phyloP scores from a whole-genome alignment of 2,329 filamentous ascomycete genomes.

The Colletotrichum lentis region DNA sequence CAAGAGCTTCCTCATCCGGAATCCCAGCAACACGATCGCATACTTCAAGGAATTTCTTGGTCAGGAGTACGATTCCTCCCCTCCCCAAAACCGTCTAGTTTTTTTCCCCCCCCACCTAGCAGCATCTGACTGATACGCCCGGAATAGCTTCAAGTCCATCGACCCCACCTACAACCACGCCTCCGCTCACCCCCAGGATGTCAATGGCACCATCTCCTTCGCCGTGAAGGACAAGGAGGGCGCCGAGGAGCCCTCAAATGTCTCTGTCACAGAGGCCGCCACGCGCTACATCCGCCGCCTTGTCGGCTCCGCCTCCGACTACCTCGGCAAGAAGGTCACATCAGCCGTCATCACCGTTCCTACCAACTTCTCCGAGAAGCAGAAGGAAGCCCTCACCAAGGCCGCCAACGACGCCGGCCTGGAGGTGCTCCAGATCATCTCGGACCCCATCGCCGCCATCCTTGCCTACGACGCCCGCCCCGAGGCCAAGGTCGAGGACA shows the following conservation, averaged over 20 bases:
- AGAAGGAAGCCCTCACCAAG: constrained; percentile 80
- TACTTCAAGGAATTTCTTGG: constrained; percentile 97
- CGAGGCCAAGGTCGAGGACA: constrained; percentile 79
- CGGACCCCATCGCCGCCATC: constrained; percentile 87
- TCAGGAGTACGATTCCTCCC: constrained; percentile 73
- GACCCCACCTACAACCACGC: constrained; percentile 95
- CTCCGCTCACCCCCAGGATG: constrained; percentile 86
- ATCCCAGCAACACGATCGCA: constrained; percentile 90
- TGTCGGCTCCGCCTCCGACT: constrained; percentile 85
- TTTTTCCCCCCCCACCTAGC: constrained; percentile 28
- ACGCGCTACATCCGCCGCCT: constrained; percentile 86
- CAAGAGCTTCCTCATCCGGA: constrained; percentile 91
- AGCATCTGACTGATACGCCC: constrained; percentile 38
- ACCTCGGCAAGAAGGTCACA: constrained; percentile 89
- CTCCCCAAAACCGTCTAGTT: too few species aligned
- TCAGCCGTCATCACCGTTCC: constrained; percentile 95
- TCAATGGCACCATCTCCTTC: constrained; percentile 78
- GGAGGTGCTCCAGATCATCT: constrained; percentile 91
- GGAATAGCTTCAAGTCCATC: constrained; percentile 83
- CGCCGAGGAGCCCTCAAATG: constrained; percentile 68
- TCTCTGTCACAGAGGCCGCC: constrained; percentile 82
- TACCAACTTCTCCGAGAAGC: constrained; percentile 89
- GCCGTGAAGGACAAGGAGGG: constrained; percentile 78
- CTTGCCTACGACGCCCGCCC: constrained; percentile 90
- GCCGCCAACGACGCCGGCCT: constrained; percentile 82